These are phyloP conservation scores for Annona cherimola DNA, from an alignment of 164 flowering plant genomes.

Conservation along the genomic window DNA sequence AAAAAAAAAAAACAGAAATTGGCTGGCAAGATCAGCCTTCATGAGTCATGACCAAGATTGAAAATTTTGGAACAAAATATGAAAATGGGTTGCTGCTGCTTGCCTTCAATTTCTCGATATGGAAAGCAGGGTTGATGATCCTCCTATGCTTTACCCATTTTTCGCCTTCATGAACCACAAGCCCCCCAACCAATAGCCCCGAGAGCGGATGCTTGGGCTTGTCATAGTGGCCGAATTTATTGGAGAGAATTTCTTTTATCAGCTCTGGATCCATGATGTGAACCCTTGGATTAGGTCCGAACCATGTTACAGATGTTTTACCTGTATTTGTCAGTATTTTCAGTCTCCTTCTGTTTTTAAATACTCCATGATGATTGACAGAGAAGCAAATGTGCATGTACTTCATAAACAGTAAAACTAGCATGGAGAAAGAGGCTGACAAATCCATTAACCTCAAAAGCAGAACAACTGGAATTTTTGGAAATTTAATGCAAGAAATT, in stretches of 20 bases:
- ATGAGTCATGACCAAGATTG: no score
- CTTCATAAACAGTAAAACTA: neutral
- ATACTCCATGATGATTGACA: neutral
- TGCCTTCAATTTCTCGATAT: slow-evolving; percentile 28
- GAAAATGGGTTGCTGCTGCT: neutral
- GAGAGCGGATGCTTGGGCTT: neutral
- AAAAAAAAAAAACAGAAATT: no score
- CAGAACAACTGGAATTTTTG: neutral
- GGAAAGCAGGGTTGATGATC: slow-evolving; percentile 29
- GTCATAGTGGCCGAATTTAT: slow-evolving; percentile 15
- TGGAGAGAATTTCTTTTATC: slow-evolving; percentile 10
- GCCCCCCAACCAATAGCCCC: slow-evolving; percentile 12
- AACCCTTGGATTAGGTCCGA: slow-evolving; percentile 6
- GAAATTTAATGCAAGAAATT: no score
- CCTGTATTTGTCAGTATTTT: slow-evolving; percentile 8
- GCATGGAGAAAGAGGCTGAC: neutral
- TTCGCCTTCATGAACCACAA: slow-evolving; percentile 13
- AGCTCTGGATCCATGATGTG: slow-evolving; percentile 13
- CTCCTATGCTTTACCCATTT: slow-evolving; percentile 30
- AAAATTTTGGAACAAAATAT: no score
- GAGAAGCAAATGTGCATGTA: neutral
- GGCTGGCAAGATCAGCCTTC: no score
- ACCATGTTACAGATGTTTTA: slow-evolving; percentile 8
- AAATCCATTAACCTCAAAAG: neutral
- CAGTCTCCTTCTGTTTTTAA: neutral